Base-by-base conservation (phyloP, 2,329 filamentous ascomycete genomes). In the Penicillium rolfsii region DNA sequence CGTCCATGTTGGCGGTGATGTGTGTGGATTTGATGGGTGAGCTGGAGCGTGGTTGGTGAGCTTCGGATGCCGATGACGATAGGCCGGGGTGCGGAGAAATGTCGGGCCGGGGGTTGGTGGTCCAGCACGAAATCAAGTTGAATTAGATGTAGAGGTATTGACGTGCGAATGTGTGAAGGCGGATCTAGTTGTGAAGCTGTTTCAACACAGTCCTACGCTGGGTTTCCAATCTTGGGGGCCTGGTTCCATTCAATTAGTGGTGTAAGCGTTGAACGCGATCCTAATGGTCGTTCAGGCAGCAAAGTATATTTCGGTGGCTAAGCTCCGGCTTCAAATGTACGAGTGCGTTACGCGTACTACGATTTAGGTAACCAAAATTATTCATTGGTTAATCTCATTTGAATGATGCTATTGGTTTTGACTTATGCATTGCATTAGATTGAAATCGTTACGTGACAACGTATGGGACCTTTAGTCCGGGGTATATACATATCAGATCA, bases 1-100 rank as follows among this genome's bases (percentile, higher is more conserved):
- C 73, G 69, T 81, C 76, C 74, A 79, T 77, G 45, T 49, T 59
- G 40, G 55, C 16, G 12, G 35, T 53, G 11, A 11, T 46, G 12
- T 33, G 30, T 40, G 22, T 54, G 38, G 0, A 22, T 36, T 52
- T 22, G 48, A 50, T 35, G 48, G 30, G 59, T 38, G 53, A 64
- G 63, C 60, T 66, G 60, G 49, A 59, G 55, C 12, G 40, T 4
- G 40, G n/a, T 52, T 7, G 33, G 50, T 53, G 50, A 53, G 50
- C 50, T 53, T 57, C 48, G 55, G 35, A 49, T 54, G 55, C 33
- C 33, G 58, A 68, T 69, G 67, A 69, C 67, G 67, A 65, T 48
- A 59, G 38, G 24, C 40, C 24, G 2, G 38, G n/a, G 16, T 16
- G 41, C 60, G 66, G 67, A 57, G 24, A 55, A 69, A 62, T 57